These are phyloP conservation scores for Chaetomiaceae sp. DNA, from an alignment of 2,329 filamentous ascomycete genomes.

Conservation along the genomic window DNA sequence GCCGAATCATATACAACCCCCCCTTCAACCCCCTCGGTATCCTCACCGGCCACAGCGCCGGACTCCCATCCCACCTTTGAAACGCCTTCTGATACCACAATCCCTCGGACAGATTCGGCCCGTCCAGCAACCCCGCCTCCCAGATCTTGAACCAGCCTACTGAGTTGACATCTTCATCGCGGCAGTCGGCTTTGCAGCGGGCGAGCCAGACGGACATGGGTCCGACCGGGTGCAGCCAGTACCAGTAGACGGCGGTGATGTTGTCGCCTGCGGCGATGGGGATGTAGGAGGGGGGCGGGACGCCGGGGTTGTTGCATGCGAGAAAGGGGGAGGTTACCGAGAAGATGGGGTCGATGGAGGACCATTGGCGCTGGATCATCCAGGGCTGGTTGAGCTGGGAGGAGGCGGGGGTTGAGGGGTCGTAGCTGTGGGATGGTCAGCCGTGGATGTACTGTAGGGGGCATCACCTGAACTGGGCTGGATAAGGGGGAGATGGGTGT, in stretches of 20 bases:
- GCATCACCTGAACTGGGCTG: too few species aligned
- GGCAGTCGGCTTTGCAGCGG: slow-evolving; percentile 31
- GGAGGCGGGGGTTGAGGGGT: slow-evolving; percentile 30
- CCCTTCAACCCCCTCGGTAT: slow-evolving; percentile 42
- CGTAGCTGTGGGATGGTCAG: slow-evolving; percentile 29
- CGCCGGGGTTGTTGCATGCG: slow-evolving; percentile 37
- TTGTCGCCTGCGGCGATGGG: slow-evolving; percentile 35
- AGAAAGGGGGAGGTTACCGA: slow-evolving; percentile 31
- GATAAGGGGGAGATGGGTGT: too few species aligned
- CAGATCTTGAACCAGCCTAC: slow-evolving; percentile 41
- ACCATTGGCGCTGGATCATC: slow-evolving; percentile 38
- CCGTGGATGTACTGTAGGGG: not conserved
- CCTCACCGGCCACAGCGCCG: slow-evolving; percentile 41
- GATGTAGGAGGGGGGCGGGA: slow-evolving; percentile 34
- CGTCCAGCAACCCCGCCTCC: slow-evolving; percentile 35
- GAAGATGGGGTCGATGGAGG: slow-evolving; percentile 38
- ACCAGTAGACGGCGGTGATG: slow-evolving; percentile 39
- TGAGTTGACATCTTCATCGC: slow-evolving; percentile 30
- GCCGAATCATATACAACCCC: slow-evolving; percentile 48
- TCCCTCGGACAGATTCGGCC: slow-evolving; percentile 32
- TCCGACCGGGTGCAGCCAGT: slow-evolving; percentile 39
- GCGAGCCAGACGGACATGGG: slow-evolving; percentile 39
- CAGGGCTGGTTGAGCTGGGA: slow-evolving; percentile 35
- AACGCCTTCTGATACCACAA: slow-evolving; percentile 38
- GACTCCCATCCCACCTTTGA: slow-evolving; percentile 37